Evolutionary conservation across 1,284 basidiomycete species (phyloP).

Genomic region (Cryptococcus floricola): DNA sequence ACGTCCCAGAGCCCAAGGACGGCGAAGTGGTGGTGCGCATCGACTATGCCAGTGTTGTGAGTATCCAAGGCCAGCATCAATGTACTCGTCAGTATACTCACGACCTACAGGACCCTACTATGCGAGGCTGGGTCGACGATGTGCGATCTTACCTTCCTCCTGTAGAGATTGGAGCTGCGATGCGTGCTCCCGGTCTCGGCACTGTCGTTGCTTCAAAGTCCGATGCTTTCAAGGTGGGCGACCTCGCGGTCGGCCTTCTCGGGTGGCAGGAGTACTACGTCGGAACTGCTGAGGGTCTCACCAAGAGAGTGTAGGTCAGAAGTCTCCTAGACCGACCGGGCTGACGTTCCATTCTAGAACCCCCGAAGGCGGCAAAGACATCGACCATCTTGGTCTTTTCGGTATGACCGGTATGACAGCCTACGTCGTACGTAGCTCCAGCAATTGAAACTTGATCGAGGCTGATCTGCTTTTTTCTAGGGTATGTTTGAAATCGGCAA

Average conservation of each 20-base stretch:
- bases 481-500: conserved; percentile 75
- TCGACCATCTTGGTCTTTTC: conserved; percentile 75
- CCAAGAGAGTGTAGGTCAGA: conserved; percentile 55
- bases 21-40: conserved; percentile 67
- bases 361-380: conserved; percentile 56
- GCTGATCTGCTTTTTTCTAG: conserved; percentile 46
- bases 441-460: neutral
- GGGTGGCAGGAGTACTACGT: conserved; percentile 77
- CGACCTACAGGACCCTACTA: conserved; percentile 62
- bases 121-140: conserved; percentile 77
- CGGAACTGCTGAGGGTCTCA: conserved; percentile 56
- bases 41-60: conserved; percentile 64
- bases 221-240: conserved; percentile 58
- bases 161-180: conserved; percentile 73
- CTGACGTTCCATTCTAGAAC: conserved; percentile 47
- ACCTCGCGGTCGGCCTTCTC: conserved; percentile 55
- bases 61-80: conserved; percentile 8
- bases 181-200: conserved; percentile 71
- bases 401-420: conserved; percentile 74
- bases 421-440: conserved; percentile 62
- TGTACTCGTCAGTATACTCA: neutral
- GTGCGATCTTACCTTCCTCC: conserved; percentile 55
- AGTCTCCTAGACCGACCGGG: neutral
- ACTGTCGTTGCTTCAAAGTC: conserved; percentile 61
- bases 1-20: conserved; percentile 55